These are phyloP conservation scores for Sophora flavescens DNA, from an alignment of 306 rosid genomes.

Conservation along the genomic window DNA sequence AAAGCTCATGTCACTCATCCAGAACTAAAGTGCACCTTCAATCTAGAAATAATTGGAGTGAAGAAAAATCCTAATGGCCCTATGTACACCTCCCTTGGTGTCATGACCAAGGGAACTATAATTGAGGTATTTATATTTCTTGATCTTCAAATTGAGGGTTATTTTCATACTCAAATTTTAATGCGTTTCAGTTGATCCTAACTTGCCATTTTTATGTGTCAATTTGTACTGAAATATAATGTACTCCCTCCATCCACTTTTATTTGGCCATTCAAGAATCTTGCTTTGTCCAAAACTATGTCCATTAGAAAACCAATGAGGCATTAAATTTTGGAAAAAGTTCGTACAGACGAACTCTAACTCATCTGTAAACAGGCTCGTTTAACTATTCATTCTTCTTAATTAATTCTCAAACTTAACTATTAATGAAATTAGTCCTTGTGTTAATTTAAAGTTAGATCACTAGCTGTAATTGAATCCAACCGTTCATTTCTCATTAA, in stretches of 20 bases:
- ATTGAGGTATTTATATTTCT: conserved; percentile 68
- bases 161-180: neutral
- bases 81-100: conserved; percentile 92
- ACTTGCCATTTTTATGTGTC: neutral
- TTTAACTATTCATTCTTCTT: too few relatives aligned
- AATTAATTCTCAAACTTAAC: too few relatives aligned
- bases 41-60: conserved; percentile 86
- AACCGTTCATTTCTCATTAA: too few relatives aligned
- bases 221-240: neutral
- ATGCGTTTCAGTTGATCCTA: conserved; percentile 3
- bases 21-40: conserved; percentile 92
- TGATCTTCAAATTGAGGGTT: conserved; percentile 13
- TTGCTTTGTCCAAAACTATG: neutral
- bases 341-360: too few relatives aligned
- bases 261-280: too few relatives aligned
- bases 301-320: neutral
- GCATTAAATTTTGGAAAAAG: too few relatives aligned
- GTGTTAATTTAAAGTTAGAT: too few relatives aligned
- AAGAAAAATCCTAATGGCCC: conserved; percentile 96
- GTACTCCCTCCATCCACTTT: neutral
- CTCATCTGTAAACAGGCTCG: too few relatives aligned
- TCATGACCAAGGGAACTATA: conserved; percentile 90
- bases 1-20: conserved; percentile 98
- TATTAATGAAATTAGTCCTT: too few relatives aligned
- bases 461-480: too few relatives aligned